A percentile compares a stretch with the other conserved stretches of the same genome.
These are phyloP conservation scores for Metschnikowia shivogae DNA, from an alignment of 805 yeast genomes.

Conservation along the genomic window DNA sequence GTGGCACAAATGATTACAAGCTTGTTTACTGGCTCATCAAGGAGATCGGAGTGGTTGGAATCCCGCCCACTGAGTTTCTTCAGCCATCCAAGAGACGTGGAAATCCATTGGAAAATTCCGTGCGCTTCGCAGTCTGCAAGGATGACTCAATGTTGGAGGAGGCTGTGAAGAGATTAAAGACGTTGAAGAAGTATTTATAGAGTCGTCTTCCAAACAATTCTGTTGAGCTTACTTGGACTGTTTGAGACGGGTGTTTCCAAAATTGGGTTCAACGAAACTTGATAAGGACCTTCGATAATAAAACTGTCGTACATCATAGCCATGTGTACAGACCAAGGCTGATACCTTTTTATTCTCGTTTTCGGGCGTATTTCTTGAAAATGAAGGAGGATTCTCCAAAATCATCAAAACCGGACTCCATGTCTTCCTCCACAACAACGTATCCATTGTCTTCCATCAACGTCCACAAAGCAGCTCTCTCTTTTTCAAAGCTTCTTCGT, in stretches of 20 bases:
- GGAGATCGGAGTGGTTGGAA: conserved; percentile 91
- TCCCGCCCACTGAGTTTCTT: conserved; percentile 96
- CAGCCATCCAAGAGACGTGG: conserved; percentile 57
- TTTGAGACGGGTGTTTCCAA: too few relatives aligned
- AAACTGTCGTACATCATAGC: too few relatives aligned
- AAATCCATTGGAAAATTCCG: conserved; percentile 71
- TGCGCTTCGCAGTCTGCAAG: conserved; percentile 95
- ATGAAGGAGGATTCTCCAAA: conserved; percentile 70
- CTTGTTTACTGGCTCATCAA: conserved; percentile 89
- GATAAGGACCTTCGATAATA: too few relatives aligned
- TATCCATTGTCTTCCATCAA: conserved; percentile 40
- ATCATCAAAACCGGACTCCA: conserved; percentile 75
- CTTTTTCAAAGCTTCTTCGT: conserved; percentile 60
- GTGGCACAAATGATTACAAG: conserved; percentile 78
- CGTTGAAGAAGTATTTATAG: conserved; percentile 57
- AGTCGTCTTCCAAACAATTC: background rate
- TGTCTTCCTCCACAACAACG: conserved; percentile 31
- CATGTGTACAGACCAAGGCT: too few relatives aligned
- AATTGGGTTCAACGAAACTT: too few relatives aligned
- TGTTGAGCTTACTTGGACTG: too few relatives aligned
- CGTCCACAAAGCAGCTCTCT: conserved; percentile 58
- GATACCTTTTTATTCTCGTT: background rate
- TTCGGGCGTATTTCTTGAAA: conserved; percentile 32
- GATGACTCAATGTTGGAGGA: conserved; percentile 75
- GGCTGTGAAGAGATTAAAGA: conserved; percentile 73